Conservation (phyloP, 2,329 filamentous ascomycete genomes). For the Cytospora chrysosperma region DNA sequence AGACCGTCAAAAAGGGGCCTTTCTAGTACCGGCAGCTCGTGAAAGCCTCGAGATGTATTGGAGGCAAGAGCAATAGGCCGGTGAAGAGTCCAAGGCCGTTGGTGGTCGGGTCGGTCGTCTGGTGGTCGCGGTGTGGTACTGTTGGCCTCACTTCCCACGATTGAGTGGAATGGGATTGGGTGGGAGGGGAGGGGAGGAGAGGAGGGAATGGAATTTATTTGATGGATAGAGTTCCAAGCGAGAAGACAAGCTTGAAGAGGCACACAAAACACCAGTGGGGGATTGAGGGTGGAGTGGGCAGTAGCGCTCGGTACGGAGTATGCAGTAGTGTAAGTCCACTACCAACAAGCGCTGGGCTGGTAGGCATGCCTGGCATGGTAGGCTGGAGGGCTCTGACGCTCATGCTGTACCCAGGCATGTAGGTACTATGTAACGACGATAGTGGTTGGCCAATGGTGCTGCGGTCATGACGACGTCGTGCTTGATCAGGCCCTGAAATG, state of each 20-base stretch:
- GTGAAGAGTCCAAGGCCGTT: background rate
- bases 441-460: background rate
- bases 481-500: background rate
- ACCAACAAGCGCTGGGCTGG: background rate
- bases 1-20: background rate
- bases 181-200: background rate
- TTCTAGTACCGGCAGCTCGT: background rate
- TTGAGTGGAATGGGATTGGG: background rate
- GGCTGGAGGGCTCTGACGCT: background rate
- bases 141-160: background rate
- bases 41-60: background rate
- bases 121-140: background rate
- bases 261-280: background rate
- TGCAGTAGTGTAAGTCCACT: too few relatives aligned
- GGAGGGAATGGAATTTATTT: background rate
- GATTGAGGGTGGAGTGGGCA: background rate
- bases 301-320: background rate
- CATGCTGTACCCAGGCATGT: too few relatives aligned
- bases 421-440: background rate
- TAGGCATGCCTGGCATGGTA: background rate
- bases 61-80: background rate
- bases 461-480: background rate
- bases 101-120: background rate
- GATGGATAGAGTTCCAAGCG: background rate
- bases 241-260: background rate